phyloP scores from a whole-genome alignment of 148 eudicot genomes.

The Limonium bicolor region DNA sequence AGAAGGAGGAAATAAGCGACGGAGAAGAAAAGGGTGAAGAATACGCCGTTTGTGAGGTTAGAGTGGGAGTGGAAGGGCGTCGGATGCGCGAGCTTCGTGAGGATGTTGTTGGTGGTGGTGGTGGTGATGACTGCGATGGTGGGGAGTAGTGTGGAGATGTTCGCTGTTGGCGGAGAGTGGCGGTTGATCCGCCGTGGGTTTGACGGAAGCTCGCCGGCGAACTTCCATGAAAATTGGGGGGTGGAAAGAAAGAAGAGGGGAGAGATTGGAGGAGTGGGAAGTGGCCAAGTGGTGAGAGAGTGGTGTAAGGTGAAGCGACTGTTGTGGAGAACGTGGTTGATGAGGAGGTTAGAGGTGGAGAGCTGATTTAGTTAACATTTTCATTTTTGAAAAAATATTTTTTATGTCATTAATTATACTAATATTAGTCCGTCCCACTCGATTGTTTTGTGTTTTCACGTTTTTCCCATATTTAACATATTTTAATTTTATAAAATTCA shows the following conservation, averaged over 20 bases:
- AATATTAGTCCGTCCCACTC: no score
- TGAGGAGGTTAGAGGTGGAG: no score
- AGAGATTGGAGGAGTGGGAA: no score
- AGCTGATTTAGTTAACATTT: no score
- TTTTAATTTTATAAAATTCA: no score
- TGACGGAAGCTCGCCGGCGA: slow-evolving; percentile 5
- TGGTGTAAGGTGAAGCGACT: no score
- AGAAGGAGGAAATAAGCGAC: slow-evolving; percentile 55
- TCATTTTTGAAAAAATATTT: no score
- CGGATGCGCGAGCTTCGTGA: slow-evolving; percentile 24
- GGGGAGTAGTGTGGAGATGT: background rate
- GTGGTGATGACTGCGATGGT: background rate
- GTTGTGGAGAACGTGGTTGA: no score
- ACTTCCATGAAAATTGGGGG: background rate
- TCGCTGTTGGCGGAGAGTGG: slow-evolving; percentile 1
- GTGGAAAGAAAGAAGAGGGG: background rate
- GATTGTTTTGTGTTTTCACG: no score
- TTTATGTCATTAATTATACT: no score
- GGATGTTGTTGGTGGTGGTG: background rate
- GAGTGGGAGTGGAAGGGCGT: slow-evolving; percentile 55
- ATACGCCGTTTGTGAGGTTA: slow-evolving; percentile 56
- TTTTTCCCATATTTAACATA: no score
- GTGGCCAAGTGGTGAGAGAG: no score
- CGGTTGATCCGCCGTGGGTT: slow-evolving; percentile 1
- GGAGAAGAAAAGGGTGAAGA: slow-evolving; percentile 73